Base-by-base conservation (phyloP, 1,284 basidiomycete species). In the Uromyces viciae-fabae region DNA sequence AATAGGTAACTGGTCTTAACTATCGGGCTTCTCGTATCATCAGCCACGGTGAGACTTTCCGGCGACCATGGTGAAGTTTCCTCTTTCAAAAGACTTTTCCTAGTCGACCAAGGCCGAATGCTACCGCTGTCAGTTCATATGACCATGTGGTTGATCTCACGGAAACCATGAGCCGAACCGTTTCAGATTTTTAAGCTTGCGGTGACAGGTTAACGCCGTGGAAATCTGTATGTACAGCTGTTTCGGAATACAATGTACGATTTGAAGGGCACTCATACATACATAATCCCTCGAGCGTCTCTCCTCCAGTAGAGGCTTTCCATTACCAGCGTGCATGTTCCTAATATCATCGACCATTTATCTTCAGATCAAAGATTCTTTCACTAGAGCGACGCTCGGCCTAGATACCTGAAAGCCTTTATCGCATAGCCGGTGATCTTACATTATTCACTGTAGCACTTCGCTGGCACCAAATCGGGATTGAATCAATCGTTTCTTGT, bases 141-240 rank as follows among this genome's bases (percentile, higher is more conserved):
- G n/a, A n/a, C 68, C 68, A 71, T 52, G 68, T 71, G 33, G 68
- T 52, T 49, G 33, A 46, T 71, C 68, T 71, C 68, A 71, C 71
- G 71, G 52, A 54, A 42, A 54, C 46, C 56, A 36, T 73, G 71
- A 73, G 52, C 28, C 71, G 69, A 52, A 36, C 52, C 40, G 71
- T 73, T 54, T 56, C 1, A 52, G 28, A 52, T 73, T 40, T 73
- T 56, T n/a, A 11, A 36, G 56, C 28, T 42, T 49, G 31, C 49
- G 11, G 71, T 52, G 38, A 43, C 38, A 7, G 25, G 52, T 38
- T 73, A 52, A 73, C 49, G 71, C 54, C 71, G 71, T 73, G 71
- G 54, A 46, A 73, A 56, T 73, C 71, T 73, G 71, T 73, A 73
- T 73, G 38, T 31, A 42, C n/a, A 49, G 40, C 33, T 40, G 71